Evolutionary conservation across 2,329 filamentous ascomycete genomes (phyloP), one percentile per base, ranked within the genome.

Genomic region (Colletotrichum gigasporum): DNA sequence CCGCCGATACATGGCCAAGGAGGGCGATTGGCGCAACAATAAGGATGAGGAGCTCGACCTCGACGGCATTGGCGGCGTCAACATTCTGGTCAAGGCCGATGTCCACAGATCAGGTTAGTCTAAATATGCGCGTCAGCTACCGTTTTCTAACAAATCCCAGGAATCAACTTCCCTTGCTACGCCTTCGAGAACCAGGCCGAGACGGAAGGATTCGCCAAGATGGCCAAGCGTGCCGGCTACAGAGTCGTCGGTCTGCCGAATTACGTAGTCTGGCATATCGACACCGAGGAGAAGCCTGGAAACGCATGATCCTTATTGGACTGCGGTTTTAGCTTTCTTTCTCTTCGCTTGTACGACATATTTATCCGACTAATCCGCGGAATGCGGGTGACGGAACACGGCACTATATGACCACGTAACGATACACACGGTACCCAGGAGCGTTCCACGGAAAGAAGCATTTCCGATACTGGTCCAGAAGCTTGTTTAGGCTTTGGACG

Each of bases 151-250:
- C 44, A 14, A 5, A 22, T n/a, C 3, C 35, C 69, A 95, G 94
- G 95, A 67, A 96, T 99, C 82, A 99, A 99, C 79, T 99, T 99
- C 79, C 96, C 96, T 8, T 90, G 89, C 75, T 99, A 99, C 74
- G 87, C 96, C 3, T 99, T 99, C 76, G 96, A 99, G 77, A 98
- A 99, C 79, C 96, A 99, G 81, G 96, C 96, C 68, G 96, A 99
- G 80, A 99, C 96, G 4, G 96, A 99, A 80, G 96, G 96, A 6
- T 99, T 99, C 74, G 96, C 96, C 35, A 97, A 96, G 78, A 99
- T 99, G 96, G 96, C 96, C 64, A 97, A 96, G 82, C 87, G 94
- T 68, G 96, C 96, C 16, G 96, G 96, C 44, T 98, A 97, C 76
- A 86, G 93, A 73, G 96, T 99, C 24, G 87, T 93, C 70, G 96